Percentiles rank a stretch among this genome's conserved stretches.
Evolutionary conservation across 768 basidiomycete species (phyloP).

Genomic region (Amanita muscaria): DNA sequence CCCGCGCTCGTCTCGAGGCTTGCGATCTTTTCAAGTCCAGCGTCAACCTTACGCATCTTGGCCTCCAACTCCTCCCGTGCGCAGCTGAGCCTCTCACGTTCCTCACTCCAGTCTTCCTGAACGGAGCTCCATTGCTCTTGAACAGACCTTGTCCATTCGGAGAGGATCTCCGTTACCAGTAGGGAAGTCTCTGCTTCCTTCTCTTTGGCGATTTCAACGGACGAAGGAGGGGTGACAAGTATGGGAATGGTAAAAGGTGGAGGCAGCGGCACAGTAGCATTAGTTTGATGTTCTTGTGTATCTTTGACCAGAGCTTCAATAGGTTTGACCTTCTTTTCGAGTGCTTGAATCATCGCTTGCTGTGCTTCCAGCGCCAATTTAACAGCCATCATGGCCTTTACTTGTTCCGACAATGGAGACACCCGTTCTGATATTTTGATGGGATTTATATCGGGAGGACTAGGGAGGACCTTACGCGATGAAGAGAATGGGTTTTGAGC

Average conservation of each 20-base stretch:
- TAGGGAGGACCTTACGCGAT: slow-evolving; percentile 20
- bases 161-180: too few relatives aligned
- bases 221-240: slow-evolving; percentile 7
- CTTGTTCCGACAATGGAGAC: slow-evolving; percentile 59
- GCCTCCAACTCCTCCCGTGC: slow-evolving; percentile 81
- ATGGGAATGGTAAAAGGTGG: too few relatives aligned
- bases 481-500: slow-evolving; percentile 13
- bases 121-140: slow-evolving; percentile 71
- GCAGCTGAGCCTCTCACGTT: slow-evolving; percentile 63
- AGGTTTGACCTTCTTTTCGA: slow-evolving; percentile 59
- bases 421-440: too few relatives aligned
- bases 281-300: slow-evolving; percentile 79
- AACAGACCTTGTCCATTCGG: too few relatives aligned
- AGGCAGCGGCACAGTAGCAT: too few relatives aligned
- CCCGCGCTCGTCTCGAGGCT: slow-evolving; percentile 23
- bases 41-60: slow-evolving; percentile 44
- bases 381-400: slow-evolving; percentile 67
- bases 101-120: slow-evolving; percentile 67
- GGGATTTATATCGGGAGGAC: slow-evolving; percentile 20
- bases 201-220: neutral
- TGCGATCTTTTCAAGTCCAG: slow-evolving; percentile 41
- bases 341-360: slow-evolving; percentile 52
- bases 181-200: slow-evolving; percentile 32
- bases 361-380: too few relatives aligned
- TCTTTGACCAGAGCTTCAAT: slow-evolving; percentile 55